These are phyloP conservation scores for Neurospora sublineolata DNA, from an alignment of 495 filamentous ascomycete species.

Conservation along the genomic window DNA sequence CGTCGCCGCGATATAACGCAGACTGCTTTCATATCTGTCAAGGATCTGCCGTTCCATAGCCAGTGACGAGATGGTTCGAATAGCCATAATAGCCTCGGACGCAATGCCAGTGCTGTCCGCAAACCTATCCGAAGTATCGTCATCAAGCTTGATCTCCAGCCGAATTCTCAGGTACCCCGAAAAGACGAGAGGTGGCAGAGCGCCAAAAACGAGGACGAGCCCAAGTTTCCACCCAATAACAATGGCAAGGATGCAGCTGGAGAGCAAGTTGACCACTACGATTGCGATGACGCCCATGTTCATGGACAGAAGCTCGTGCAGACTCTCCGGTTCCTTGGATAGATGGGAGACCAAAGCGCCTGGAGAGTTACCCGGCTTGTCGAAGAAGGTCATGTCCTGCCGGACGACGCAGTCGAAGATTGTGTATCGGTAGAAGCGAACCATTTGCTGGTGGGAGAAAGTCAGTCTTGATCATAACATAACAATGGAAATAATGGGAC, in stretches of 20 bases:
- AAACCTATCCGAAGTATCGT: constrained; percentile 37
- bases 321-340: constrained; percentile 41
- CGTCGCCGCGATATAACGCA: constrained; percentile 19
- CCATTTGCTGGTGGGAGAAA: constrained; percentile 18
- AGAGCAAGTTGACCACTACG: constrained; percentile 34
- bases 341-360: constrained; percentile 48
- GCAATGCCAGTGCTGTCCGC: constrained; percentile 44
- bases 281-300: constrained; percentile 38
- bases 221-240: constrained; percentile 44
- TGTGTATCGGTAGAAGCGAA: constrained; percentile 40
- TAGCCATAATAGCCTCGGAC: constrained; percentile 42
- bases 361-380: constrained; percentile 44
- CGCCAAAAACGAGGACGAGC: constrained; percentile 31
- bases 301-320: constrained; percentile 48
- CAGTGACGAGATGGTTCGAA: constrained; percentile 44
- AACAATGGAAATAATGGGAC: background rate
- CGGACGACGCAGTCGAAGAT: constrained; percentile 42
- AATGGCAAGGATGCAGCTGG: constrained; percentile 35
- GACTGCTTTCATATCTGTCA: constrained; percentile 24
- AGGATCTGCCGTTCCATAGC: constrained; percentile 42
- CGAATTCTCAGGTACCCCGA: constrained; percentile 37
- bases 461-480: background rate
- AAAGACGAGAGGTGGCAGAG: constrained; percentile 29
- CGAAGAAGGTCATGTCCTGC: constrained; percentile 49
- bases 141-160: constrained; percentile 42